Conservation (phyloP, 1,284 basidiomycete species). For the Tylopilus orsonianus region DNA sequence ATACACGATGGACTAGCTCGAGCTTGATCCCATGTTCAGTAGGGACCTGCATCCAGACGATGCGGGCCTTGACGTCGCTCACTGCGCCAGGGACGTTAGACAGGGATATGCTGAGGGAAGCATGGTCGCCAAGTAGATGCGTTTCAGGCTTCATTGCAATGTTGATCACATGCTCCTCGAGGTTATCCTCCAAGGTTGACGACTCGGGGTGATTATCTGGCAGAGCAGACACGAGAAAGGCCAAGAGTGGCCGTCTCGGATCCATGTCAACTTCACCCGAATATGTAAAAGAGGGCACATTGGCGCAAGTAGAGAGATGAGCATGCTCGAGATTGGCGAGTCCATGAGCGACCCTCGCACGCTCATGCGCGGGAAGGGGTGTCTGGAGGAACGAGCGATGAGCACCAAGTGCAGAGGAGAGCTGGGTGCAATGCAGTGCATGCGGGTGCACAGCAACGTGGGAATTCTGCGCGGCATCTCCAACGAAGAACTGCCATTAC, state of each 20-base stretch:
- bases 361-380: constrained; percentile 14
- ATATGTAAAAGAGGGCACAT: constrained; percentile 28
- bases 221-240: constrained; percentile 77
- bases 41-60: constrained; percentile 75
- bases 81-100: constrained; percentile 66
- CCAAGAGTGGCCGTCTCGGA: constrained; percentile 51
- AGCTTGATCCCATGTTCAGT: constrained; percentile 51
- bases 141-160: constrained; percentile 51
- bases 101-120: constrained; percentile 33
- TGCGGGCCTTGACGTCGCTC: constrained; percentile 68
- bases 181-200: constrained; percentile 52
- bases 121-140: constrained; percentile 51
- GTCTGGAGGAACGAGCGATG: constrained; percentile 22
- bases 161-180: constrained; percentile 47
- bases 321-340: constrained; percentile 43
- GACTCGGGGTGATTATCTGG: constrained; percentile 44
- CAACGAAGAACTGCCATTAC: constrained; percentile 61
- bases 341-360: constrained; percentile 15
- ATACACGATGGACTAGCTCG: constrained; percentile 50
- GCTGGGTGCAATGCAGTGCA: constrained; percentile 52
- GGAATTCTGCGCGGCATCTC: constrained; percentile 40
- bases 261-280: constrained; percentile 27
- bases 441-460: constrained; percentile 49
- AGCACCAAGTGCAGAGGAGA: constrained; percentile 34
- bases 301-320: constrained; percentile 56